Evolutionary conservation across 2,329 filamentous ascomycete species (phyloP).

Genomic region (Chalaropsis ovoidea): DNA sequence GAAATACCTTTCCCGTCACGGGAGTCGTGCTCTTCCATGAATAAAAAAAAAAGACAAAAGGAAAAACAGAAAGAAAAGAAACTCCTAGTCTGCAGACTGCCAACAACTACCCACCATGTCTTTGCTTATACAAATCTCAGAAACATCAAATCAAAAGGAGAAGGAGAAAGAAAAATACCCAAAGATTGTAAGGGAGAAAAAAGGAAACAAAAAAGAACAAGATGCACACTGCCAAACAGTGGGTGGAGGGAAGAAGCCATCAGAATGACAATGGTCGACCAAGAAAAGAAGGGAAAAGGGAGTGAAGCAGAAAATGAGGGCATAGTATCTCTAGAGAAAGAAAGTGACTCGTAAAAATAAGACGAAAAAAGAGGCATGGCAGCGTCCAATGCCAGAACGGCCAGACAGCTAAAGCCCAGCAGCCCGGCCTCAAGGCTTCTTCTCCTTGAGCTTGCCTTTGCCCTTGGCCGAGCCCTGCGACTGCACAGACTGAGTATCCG

Average conservation of each 20-base stretch:
- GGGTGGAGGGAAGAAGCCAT: background rate
- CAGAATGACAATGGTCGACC: background rate
- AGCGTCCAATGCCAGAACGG: background rate
- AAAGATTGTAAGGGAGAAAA: background rate
- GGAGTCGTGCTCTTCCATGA: slow-evolving; percentile 11
- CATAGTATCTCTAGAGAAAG: background rate
- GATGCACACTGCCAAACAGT: background rate
- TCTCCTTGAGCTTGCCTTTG: slow-evolving; percentile 22
- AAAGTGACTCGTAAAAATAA: background rate
- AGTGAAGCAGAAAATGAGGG: background rate
- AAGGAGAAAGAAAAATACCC: background rate
- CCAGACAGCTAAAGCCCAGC: too few species aligned
- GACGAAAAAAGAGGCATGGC: background rate
- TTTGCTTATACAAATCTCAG: slow-evolving; percentile 11
- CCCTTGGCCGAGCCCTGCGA: slow-evolving; percentile 19
- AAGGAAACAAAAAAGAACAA: slow-evolving; percentile 3
- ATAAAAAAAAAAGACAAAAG: slow-evolving; percentile 5
- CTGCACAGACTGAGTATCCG: slow-evolving; percentile 17
- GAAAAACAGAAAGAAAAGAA: background rate
- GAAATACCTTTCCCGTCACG: slow-evolving; percentile 9
- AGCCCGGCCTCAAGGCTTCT: background rate
- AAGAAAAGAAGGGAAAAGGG: background rate
- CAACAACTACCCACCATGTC: slow-evolving; percentile 4
- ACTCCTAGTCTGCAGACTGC: background rate
- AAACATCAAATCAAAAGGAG: background rate